Conservation (phyloP, 495 filamentous ascomycete species). For the Xylaria flabelliformis region DNA sequence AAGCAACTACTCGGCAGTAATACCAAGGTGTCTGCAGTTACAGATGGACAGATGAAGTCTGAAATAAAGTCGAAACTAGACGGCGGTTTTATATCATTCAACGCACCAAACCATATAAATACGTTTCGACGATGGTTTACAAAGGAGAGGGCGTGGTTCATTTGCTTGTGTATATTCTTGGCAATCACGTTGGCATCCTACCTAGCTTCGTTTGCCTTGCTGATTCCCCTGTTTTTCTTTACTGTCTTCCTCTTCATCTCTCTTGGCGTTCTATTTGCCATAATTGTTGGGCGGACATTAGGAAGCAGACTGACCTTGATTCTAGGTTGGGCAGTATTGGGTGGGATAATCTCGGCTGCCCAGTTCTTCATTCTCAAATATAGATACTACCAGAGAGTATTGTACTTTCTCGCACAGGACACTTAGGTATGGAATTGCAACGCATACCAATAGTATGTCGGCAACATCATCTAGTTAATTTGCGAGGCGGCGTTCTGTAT, state of each 20-base stretch:
- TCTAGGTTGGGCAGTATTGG: not conserved
- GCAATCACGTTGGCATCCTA: not conserved
- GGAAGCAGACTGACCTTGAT: not conserved
- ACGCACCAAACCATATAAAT: not conserved
- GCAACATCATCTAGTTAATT: too few relatives aligned
- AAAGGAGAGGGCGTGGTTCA: not conserved
- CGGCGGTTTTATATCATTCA: conserved; percentile 1
- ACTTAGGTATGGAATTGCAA: too few relatives aligned
- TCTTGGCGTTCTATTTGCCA: not conserved
- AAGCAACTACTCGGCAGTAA: not conserved
- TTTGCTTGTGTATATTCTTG: not conserved
- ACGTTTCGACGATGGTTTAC: conserved; percentile 9
- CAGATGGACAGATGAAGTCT: not conserved
- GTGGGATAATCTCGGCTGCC: too few relatives aligned
- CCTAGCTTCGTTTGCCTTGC: not conserved
- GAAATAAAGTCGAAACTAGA: not conserved
- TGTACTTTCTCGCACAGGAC: too few relatives aligned
- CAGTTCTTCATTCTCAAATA: too few relatives aligned
- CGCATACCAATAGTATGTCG: too few relatives aligned
- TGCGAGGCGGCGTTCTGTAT: too few relatives aligned
- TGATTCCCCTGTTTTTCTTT: too few relatives aligned
- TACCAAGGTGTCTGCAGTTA: not conserved
- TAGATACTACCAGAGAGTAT: too few relatives aligned
- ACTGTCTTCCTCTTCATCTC: not conserved
- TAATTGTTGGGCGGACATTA: not conserved